Evolutionary conservation across 345 rosid genomes (phyloP), one percentile per base, ranked within the genome.

Genomic region (Moricandia arvensis): DNA sequence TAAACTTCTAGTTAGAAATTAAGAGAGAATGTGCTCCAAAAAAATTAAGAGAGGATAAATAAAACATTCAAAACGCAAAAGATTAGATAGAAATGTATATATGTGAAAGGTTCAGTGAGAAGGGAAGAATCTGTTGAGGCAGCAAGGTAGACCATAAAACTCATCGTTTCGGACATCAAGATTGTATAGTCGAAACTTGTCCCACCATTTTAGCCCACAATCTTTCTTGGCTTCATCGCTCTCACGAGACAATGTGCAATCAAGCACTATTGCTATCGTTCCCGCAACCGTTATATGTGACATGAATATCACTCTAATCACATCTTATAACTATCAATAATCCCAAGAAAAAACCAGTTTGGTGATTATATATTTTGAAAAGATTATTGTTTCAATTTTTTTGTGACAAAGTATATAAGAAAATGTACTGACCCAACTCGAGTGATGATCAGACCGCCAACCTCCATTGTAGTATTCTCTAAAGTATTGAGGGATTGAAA

Each of bases 161-260:
- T 90, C 96, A 66, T 90, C 93, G 35, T 80, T 90, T 59, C 93
- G 86, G 13, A 86, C 82, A 34, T 90, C 93, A 0, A 85, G 84
- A 47, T 79, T 82, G 60, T 84, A 87, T 6, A 81, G 61, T 66
- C 80, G 82, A 79, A 86, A 90, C 72, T 80, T 90, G 29, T 90
- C 90, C 89, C 90, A 83, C 96, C 96, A 90, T 61, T 83, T 81
- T 77, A 84, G 7, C 0, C 88, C 89, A 15, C 75, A 82, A 80
- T 88, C 92, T 60, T 74, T 84, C 63, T 74, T 80, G 7, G 84
- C 58, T 63, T 81, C 84, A 10, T 86, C 89, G 11, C 15, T 76
- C n/a, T 82, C 84, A 8, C 87, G 76, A 15, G 65, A 65, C 27
- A 90, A 67, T 26, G 90, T 87, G 67, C 81, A 82, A 66, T 86